Evolutionary conservation across 768 basidiomycete genomes (phyloP).

Genomic region (Mycena sanguinolenta): DNA sequence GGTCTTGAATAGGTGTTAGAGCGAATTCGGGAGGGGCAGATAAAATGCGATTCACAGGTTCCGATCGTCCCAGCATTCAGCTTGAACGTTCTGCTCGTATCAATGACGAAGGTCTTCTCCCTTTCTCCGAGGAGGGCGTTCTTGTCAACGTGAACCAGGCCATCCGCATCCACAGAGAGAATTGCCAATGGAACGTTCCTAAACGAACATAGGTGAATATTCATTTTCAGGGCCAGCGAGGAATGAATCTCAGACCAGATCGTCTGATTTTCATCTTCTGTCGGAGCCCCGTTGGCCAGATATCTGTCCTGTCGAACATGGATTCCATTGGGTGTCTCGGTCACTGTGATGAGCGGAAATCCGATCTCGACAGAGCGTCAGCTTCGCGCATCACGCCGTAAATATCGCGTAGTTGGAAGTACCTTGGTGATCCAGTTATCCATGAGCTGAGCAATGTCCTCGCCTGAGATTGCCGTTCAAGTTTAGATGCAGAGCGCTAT

Average conservation of each 20-base stretch:
- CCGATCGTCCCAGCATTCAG: constrained; percentile 88
- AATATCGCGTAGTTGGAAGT: not conserved
- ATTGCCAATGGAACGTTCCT: constrained; percentile 89
- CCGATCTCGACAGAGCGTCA: constrained; percentile 55
- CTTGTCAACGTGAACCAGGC: constrained; percentile 71
- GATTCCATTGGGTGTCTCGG: constrained; percentile 79
- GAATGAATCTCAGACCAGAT: constrained; percentile 69
- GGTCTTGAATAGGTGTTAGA: constrained; percentile 60
- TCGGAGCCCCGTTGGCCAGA: constrained; percentile 84
- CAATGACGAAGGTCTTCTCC: constrained; percentile 76
- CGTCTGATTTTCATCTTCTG: constrained; percentile 87
- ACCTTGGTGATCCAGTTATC: constrained; percentile 92
- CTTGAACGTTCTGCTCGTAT: constrained; percentile 86
- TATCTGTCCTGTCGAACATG: constrained; percentile 91
- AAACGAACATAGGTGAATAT: constrained; percentile 6
- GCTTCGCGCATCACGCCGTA: constrained; percentile 39
- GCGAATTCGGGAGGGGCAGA: not conserved
- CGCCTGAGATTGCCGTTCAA: constrained; percentile 47
- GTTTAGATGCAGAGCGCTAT: not conserved
- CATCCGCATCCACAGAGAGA: constrained; percentile 70
- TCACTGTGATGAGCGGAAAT: constrained; percentile 92
- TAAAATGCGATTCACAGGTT: constrained; percentile 72
- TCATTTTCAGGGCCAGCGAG: not conserved
- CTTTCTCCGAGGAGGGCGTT: constrained; percentile 75
- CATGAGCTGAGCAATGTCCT: constrained; percentile 87